phyloP scores from a whole-genome alignment of 371 early-diverging fungal genomes.

The Funneliformis caledonium region DNA sequence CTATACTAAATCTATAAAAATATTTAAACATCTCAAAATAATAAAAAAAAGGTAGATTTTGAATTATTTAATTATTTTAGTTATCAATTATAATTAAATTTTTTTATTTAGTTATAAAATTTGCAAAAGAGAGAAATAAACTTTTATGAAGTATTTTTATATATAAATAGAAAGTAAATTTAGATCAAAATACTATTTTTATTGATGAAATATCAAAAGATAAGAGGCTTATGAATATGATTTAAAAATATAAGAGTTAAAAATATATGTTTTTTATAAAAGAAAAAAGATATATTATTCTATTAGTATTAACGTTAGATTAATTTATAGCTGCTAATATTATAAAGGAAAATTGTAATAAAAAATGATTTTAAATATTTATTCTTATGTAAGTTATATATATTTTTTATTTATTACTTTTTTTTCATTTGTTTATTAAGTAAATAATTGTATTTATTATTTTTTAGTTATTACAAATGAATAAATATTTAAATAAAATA shows the following conservation, averaged over 20 bases:
- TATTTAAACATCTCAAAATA: too few relatives aligned
- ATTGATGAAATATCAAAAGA: slow-evolving; percentile 12
- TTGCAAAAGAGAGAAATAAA: neutral
- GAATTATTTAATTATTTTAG: too few relatives aligned
- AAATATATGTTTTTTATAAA: slow-evolving; percentile 2
- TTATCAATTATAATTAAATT: too few relatives aligned
- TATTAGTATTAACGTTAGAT: neutral
- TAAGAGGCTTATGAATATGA: neutral
- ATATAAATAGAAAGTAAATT: neutral
- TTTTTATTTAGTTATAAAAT: neutral
- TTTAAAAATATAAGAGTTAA: neutral
- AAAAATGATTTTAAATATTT: neutral
- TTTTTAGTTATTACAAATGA: neutral
- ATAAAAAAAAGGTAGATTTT: neutral
- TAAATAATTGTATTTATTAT: too few relatives aligned
- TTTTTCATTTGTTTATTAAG: too few relatives aligned
- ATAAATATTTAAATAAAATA: neutral
- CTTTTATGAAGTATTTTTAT: neutral
- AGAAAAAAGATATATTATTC: slow-evolving; percentile 2
- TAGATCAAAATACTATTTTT: neutral
- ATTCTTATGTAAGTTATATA: neutral
- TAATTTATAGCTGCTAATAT: neutral
- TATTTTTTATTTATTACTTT: too few relatives aligned
- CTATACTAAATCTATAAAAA: too few relatives aligned
- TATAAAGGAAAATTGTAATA: neutral